phyloP scores from a whole-genome alignment of 2,329 filamentous ascomycete species.

The Aureobasidium sp. region DNA sequence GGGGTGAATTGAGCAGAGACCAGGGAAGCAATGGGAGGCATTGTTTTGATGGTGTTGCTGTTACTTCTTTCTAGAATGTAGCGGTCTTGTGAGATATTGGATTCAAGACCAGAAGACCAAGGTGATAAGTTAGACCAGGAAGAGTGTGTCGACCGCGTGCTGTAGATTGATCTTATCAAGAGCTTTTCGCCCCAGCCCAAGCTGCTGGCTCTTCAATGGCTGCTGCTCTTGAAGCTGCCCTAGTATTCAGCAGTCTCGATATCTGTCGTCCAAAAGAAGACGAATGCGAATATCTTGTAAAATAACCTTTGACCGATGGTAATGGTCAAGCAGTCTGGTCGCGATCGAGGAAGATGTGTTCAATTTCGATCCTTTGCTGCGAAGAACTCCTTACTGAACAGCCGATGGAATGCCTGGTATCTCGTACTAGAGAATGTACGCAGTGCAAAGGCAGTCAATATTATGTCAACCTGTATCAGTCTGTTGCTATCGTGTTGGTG shows the following conservation, averaged over 20 bases:
- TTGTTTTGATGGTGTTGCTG: background rate
- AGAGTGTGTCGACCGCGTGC: no score
- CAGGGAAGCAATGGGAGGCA: constrained; percentile 1
- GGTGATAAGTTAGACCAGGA: no score
- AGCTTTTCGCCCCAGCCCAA: no score
- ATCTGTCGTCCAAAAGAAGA: no score
- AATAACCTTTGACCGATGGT: background rate
- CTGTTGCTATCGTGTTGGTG: constrained; percentile 11
- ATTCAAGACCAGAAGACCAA: background rate
- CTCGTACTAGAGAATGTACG: background rate
- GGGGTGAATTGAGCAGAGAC: background rate
- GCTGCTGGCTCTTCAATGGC: no score
- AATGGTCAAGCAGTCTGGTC: background rate
- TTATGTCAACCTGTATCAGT: background rate
- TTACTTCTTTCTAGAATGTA: background rate
- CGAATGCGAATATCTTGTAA: no score
- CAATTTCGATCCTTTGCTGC: background rate
- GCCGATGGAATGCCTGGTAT: background rate
- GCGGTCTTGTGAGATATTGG: no score
- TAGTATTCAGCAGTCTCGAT: no score
- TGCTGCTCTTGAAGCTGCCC: no score
- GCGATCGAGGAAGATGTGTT: background rate
- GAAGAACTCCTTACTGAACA: background rate
- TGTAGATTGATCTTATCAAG: no score
- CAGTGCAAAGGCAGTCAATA: background rate